phyloP scores from a whole-genome alignment of 768 basidiomycete genomes.

The Cyclocybe aegerita region DNA sequence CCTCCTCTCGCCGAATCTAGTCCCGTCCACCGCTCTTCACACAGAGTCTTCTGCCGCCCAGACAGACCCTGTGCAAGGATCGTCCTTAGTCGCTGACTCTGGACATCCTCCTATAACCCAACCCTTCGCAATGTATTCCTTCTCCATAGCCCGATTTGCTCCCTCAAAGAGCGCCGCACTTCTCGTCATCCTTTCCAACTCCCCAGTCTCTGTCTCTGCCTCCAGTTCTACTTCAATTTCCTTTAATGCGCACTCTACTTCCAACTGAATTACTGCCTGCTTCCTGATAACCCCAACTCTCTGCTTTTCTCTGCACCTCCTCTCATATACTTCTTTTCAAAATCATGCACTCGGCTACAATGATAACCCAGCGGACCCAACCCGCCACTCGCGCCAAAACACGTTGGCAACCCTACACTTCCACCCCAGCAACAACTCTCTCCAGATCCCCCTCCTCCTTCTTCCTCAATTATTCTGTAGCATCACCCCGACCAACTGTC shows the following conservation, averaged over 20 bases:
- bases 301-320: conserved; percentile 28
- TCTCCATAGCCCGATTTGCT: conserved; percentile 18
- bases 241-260: conserved; percentile 31
- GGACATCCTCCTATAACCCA: conserved; percentile 33
- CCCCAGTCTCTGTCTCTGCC: conserved; percentile 8
- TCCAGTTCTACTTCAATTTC: conserved; percentile 14
- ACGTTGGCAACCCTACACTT: conserved; percentile 81
- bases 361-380: conserved; percentile 71
- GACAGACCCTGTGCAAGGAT: conserved; percentile 41
- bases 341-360: conserved; percentile 40
- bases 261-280: conserved; percentile 31
- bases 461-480: conserved; percentile 51
- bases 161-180: conserved; percentile 20
- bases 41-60: conserved; percentile 29
- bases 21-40: conserved; percentile 3
- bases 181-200: conserved; percentile 13
- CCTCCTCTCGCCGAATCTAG: not conserved
- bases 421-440: conserved; percentile 40
- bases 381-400: conserved; percentile 65
- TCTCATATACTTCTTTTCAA: conserved; percentile 8
- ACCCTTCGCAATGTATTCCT: conserved; percentile 40
- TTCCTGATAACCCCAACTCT: conserved; percentile 27
- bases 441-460: conserved; percentile 32
- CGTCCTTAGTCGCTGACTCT: conserved; percentile 43
- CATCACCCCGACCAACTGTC: conserved; percentile 43